Evolutionary conservation across 768 basidiomycete species (phyloP), one percentile per base, ranked within the genome.

Genomic region (Hydnum rufescens): DNA sequence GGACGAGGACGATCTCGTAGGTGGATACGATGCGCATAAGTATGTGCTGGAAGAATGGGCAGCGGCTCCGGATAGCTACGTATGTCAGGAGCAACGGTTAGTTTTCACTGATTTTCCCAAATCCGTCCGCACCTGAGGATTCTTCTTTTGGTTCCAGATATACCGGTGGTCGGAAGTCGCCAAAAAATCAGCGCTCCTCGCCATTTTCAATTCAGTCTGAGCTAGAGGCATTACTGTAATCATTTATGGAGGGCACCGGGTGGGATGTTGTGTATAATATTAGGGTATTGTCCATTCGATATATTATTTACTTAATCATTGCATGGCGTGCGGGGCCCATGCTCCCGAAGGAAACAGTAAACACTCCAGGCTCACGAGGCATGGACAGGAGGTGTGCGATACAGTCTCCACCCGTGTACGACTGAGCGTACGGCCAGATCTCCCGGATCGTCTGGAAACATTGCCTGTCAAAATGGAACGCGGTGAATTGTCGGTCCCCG

Each of bases 31-130:
- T 36, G 66, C 70, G 26, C 73, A 73, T 44, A 88, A 82, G 64
- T 93, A 96, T 65, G 73, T 85, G 0, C 64, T 97, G 51, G 86
- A 90, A 44, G 88, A 95, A 62, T 97, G 92, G 92, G 82, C 88
- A 52, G 85, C 87, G 26, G 88, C 95, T 3, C 95, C 95, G 0
- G 92, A 96, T 63, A 88, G 83, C 57, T 99, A 95, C 65, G 92
- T 96, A 4, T 99, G 95, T 61, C 95, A 97, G 67, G 95, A 99
- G 64, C 86, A 88, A 64, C 74, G 73, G 83, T 83, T 52, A 47
- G 75, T 56, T 19, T 36, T 19, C 3, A 28, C 54, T 52, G 23
- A 23, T 46, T 54, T 28, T 44, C 5, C 42, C 47, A 29, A 25
- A 16, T 13, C 13, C 44, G 44, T 26, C 25, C 8, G 16, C 13